phyloP scores from a whole-genome alignment of 129 eudicot genomes.

The Chrysanthemum makinoi region DNA sequence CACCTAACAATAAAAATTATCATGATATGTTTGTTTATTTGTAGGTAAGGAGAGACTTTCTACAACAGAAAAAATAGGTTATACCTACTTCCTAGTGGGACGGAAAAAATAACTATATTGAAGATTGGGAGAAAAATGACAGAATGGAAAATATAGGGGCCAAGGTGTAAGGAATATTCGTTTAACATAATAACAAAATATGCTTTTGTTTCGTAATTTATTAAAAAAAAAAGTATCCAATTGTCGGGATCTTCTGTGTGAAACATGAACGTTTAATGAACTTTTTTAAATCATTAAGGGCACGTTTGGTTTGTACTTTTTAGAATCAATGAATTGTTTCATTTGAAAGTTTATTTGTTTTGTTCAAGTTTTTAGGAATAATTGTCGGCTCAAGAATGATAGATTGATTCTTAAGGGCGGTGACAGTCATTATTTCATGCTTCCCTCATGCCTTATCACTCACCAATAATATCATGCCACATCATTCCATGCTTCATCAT shows the following conservation, averaged over 20 bases:
- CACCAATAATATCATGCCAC: no score
- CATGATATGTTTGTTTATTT: not conserved
- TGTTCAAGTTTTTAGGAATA: no score
- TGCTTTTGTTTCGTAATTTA: not conserved
- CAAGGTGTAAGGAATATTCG: not conserved
- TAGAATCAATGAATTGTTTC: no score
- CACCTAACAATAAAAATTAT: not conserved
- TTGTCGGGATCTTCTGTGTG: not conserved
- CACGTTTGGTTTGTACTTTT: no score
- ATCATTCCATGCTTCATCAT: no score
- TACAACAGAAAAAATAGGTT: not conserved
- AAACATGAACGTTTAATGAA: slow-evolving; percentile 3
- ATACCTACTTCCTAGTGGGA: not conserved
- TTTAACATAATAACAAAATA: not conserved
- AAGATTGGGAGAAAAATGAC: not conserved
- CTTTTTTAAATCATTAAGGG: no score
- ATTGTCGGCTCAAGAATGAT: no score
- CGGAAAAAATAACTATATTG: not conserved
- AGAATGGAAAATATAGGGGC: not conserved
- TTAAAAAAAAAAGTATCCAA: not conserved
- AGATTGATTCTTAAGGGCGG: no score
- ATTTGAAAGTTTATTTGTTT: no score
- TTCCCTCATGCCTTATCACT: no score
- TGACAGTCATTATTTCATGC: no score
- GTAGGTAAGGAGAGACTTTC: not conserved